These are phyloP conservation scores for Ophiostoma novo-ulmi DNA, from an alignment of 2,329 filamentous ascomycete species.

Conservation along the genomic window DNA sequence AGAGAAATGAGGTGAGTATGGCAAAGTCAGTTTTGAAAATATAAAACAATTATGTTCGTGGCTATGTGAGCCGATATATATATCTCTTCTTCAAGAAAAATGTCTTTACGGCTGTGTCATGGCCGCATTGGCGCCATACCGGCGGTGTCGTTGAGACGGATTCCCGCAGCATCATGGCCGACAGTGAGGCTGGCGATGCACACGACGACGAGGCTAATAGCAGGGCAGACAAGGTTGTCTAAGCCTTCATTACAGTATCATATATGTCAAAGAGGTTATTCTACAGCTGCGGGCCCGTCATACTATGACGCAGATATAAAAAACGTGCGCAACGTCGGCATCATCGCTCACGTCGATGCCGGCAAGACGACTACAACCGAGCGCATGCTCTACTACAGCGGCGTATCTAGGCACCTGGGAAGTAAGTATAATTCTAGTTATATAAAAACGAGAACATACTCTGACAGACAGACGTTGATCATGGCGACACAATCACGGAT, in stretches of 20 bases:
- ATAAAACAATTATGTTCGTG: neutral
- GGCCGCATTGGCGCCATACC: neutral
- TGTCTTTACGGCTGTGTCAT: neutral
- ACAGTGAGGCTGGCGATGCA: slow-evolving; percentile 7
- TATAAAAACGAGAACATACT: neutral
- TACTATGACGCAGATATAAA: slow-evolving; percentile 43
- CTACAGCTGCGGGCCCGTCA: neutral
- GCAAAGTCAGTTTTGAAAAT: neutral
- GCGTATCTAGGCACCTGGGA: slow-evolving; percentile 80
- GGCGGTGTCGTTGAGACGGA: neutral
- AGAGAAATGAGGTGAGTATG: neutral
- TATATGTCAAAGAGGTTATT: neutral
- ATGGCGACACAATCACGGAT: slow-evolving; percentile 94
- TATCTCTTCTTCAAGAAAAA: neutral
- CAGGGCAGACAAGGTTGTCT: neutral
- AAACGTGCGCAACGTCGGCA: slow-evolving; percentile 88
- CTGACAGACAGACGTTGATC: slow-evolving; percentile 68
- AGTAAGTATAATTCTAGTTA: slow-evolving; percentile 38
- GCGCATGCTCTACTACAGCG: slow-evolving; percentile 97
- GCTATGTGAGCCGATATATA: neutral
- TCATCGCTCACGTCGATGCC: slow-evolving; percentile 97
- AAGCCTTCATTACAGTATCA: neutral
- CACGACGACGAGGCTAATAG: neutral
- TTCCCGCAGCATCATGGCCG: neutral
- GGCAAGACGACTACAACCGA: slow-evolving; percentile 98